A percentile compares a stretch with the other conserved stretches of the same genome.
phyloP scores from a whole-genome alignment of 192 early-diverging fungal species.

The Gonapodya prolifera region DNA sequence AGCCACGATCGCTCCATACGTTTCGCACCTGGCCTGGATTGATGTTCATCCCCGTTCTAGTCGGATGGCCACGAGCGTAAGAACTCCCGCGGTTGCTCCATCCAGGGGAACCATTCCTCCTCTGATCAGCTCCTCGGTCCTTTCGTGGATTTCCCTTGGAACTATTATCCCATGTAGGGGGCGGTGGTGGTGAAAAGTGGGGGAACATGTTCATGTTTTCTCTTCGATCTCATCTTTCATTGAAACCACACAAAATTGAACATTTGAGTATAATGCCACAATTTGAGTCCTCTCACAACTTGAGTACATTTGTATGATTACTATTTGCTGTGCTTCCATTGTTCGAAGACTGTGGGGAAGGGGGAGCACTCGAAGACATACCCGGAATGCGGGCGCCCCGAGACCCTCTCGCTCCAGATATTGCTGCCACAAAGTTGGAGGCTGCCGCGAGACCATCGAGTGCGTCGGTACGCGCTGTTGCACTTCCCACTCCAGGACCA shows the following conservation, averaged over 20 bases:
- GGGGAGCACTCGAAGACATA: background rate
- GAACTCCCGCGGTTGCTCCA: too few relatives aligned
- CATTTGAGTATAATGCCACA: background rate
- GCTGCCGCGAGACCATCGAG: background rate
- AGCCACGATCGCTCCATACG: too few relatives aligned
- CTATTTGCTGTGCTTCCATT: background rate
- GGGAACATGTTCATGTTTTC: background rate
- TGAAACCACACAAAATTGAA: background rate
- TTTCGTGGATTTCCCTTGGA: too few relatives aligned
- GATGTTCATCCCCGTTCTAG: too few relatives aligned
- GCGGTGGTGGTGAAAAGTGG: background rate
- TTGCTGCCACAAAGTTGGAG: background rate
- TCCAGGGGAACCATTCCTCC: too few relatives aligned
- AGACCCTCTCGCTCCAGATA: background rate
- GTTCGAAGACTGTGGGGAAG: background rate
- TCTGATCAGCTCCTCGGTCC: too few relatives aligned
- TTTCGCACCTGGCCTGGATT: too few relatives aligned
- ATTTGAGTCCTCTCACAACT: background rate
- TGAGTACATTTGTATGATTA: background rate
- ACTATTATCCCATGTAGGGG: background rate
- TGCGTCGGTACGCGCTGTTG: background rate
- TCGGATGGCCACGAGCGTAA: too few relatives aligned
- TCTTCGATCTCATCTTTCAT: too few relatives aligned
- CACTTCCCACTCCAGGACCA: background rate
- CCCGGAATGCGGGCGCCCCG: background rate